Base-by-base conservation (phyloP, 2,329 filamentous ascomycete genomes). In the Paecilomyces sp. region DNA sequence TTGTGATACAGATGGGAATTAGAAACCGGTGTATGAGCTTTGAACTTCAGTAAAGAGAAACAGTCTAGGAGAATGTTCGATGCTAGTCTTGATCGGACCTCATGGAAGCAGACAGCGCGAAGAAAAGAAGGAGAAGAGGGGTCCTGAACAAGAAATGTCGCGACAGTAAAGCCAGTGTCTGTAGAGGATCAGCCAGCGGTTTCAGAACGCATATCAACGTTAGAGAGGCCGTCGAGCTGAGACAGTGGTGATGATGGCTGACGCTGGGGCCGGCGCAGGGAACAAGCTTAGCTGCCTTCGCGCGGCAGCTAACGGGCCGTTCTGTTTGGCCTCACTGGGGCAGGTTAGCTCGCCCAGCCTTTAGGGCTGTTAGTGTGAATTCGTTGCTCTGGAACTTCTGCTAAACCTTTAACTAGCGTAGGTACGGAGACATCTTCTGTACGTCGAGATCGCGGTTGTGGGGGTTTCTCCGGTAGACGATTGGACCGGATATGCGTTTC, bases 171-270 rank as follows among this genome's bases (percentile, higher is more conserved):
- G 47, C n/a, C 25, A 41, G 31, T 41, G 8, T 36, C n/a, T 30
- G 51, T 15, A n/a, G 55, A n/a, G 8, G 15, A 34, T 56, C n/a
- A 36, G 33, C 51, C 51, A 53, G 50, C 51, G 22, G 51, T 53
- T 60, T 60, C 58, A 57, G 55, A 34, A 15, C 34, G 58, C 55
- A 60, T 60, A 55, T 57, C 22, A 57, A 53, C 51, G 51, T 53
- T 24, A 53, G 51, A 53, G 51, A 53, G n/a, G 18, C 13, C 8
- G 15, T 18, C 41, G 41, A 47, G 41, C 15, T 47, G 41, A 47
- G 41, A 47, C 41, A 15, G 41, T 47, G n/a, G 41, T 47, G 41
- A 18, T 47, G 41, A 47, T 47, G 41, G 41, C 18, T 47, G n/a
- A 47, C n/a, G 41, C 41, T 47, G 41, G 41, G 41, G 41, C n/a